Evolutionary conservation across 2,329 filamentous ascomycete genomes (phyloP).

Genomic region (Aureobasidium sp.): DNA sequence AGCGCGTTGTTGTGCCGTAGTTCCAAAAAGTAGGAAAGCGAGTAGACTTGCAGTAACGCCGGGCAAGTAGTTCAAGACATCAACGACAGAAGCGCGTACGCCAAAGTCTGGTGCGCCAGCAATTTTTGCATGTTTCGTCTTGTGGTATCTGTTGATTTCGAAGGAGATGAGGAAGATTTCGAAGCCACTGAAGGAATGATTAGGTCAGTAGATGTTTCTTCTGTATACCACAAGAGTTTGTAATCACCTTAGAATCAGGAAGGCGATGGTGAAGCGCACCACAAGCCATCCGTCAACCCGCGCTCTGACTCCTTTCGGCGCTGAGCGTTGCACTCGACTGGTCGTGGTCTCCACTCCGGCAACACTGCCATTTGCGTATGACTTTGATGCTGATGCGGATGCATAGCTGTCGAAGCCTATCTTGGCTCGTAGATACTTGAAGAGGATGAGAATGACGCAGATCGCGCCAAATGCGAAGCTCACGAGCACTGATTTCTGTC

Average conservation of each 20-base stretch:
- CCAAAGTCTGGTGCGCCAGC: conserved; percentile 18
- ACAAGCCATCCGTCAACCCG: conserved; percentile 19
- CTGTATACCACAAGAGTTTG: accelerated
- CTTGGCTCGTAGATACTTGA: conserved; percentile 19
- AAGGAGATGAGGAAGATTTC: conserved; percentile 18
- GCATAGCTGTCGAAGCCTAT: conserved; percentile 15
- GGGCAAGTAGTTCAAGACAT: conserved; percentile 19
- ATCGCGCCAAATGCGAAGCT: conserved; percentile 18
- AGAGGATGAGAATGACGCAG: conserved; percentile 19
- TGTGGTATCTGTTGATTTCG: conserved; percentile 14
- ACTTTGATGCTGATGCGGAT: conserved; percentile 7
- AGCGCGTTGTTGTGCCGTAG: conserved; percentile 17
- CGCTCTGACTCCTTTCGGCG: not conserved
- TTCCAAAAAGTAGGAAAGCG: conserved; percentile 20
- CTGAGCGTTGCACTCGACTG: not conserved
- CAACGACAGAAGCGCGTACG: conserved; percentile 7
- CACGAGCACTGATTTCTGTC: conserved; percentile 17
- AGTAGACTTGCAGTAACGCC: conserved; percentile 16
- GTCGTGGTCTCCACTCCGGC: not conserved
- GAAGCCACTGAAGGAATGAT: conserved; percentile 14
- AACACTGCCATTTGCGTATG: not conserved
- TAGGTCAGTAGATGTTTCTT: not conserved
- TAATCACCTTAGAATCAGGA: conserved; percentile 16
- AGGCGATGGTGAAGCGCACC: conserved; percentile 19
- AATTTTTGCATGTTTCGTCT: conserved; percentile 7